phyloP scores from a whole-genome alignment of 345 rosid genomes.

The Geranium rotundifolium region DNA sequence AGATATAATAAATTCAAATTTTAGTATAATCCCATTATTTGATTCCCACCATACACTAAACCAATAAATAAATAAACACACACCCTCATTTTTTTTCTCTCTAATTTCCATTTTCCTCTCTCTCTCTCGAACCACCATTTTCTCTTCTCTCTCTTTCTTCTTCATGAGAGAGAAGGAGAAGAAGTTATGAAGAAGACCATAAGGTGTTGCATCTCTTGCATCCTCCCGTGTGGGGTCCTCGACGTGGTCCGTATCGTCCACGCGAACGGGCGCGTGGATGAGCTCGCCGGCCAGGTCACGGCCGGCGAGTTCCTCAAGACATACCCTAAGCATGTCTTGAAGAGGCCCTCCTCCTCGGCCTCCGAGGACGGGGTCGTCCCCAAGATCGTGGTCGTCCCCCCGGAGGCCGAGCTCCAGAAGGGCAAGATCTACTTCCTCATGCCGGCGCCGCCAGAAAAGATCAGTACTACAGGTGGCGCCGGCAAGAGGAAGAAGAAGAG shows the following conservation, averaged over 20 bases:
- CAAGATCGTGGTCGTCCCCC: constrained; percentile 72
- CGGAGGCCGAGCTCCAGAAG: constrained; percentile 84
- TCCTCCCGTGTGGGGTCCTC: constrained; percentile 89
- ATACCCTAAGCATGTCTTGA: constrained; percentile 75
- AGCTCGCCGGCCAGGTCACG: constrained; percentile 64
- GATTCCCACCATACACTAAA: constrained; percentile 15
- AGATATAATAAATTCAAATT: background rate
- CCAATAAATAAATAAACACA: constrained; percentile 10
- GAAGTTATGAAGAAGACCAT: constrained; percentile 68
- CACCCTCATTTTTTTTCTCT: constrained; percentile 9
- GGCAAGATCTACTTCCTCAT: constrained; percentile 93
- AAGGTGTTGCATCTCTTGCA: constrained; percentile 93
- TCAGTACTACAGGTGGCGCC: no score
- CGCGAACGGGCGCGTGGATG: constrained; percentile 80
- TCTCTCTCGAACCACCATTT: constrained; percentile 7
- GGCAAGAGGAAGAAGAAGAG: constrained; percentile 17
- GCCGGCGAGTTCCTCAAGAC: constrained; percentile 83
- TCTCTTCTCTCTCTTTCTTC: constrained; percentile 7
- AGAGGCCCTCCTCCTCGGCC: constrained; percentile 53
- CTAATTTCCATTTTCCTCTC: background rate
- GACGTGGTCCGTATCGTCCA: constrained; percentile 93
- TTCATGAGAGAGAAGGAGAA: background rate
- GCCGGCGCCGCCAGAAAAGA: constrained; percentile 39
- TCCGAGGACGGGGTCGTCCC: constrained; percentile 47
- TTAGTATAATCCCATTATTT: background rate